Evolutionary conservation across 495 filamentous ascomycete genomes (phyloP), one percentile per base, ranked within the genome.

Genomic region (Rostrohypoxylon terebratum): DNA sequence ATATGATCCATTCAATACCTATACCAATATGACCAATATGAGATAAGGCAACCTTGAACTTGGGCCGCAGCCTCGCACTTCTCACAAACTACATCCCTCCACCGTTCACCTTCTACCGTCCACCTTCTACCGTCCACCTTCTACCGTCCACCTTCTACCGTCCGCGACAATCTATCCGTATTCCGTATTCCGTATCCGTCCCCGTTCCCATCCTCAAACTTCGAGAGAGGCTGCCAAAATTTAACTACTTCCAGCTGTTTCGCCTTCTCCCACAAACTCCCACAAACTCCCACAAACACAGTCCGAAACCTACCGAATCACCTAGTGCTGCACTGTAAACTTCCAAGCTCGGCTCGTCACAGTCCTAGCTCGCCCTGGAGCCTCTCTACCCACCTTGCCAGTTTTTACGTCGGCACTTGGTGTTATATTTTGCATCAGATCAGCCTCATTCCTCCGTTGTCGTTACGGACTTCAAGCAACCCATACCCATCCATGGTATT

Each of bases 221-320:
- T 45, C n/a, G 42, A 14, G 13, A 14, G 1, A n/a, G n/a, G 42
- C 42, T 45, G 5, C 16, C 42, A n/a, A 45, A 45, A 6, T n/a
- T n/a, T n/a, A n/a, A n/a, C n/a, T n/a, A n/a, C 34, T n/a, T 23
- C n/a, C 13, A 58, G 20, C 34, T 58, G 54, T 58, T 58, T 58
- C 16, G 54, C 54, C 21, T 40, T 58, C 33, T 40, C 21, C 36
- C 48, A 42, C 57, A 28, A 42, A 44, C 57, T n/a, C n/a, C n/a
- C n/a, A n/a, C n/a, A n/a, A n/a, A n/a, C 33, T 40, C 21, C 36
- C 48, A 42, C 57, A 28, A 42, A 44, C 57, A 44, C 38, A 28
- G 38, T 28, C 36, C 57, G 57, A 59, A 59, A 42, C 57, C 16
- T 59, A n/a, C 36, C 20, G 31, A 16, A 20, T 16, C 9, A 44